Percentiles rank a stretch among this genome's conserved stretches.
These are phyloP conservation scores for Fusarium brevicatenulatum DNA, from an alignment of 2,329 filamentous ascomycete genomes.

Conservation along the genomic window DNA sequence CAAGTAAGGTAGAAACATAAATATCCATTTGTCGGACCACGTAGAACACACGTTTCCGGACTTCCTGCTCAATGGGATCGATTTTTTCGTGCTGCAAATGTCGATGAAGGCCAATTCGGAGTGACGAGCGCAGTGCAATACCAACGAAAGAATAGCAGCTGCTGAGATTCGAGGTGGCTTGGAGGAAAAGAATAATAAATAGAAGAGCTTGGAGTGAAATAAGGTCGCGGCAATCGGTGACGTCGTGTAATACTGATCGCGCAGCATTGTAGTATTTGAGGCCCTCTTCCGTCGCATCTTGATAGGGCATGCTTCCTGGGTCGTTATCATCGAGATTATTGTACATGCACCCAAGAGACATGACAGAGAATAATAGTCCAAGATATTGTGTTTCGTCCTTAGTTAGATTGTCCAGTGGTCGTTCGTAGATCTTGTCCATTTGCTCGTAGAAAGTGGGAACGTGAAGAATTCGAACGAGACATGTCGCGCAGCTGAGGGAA, in stretches of 20 bases:
- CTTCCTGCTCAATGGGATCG: constrained; percentile 71
- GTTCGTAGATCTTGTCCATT: constrained; percentile 81
- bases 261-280: constrained; percentile 79
- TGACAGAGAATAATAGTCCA: constrained; percentile 75
- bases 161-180: constrained; percentile 80
- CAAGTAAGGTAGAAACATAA: constrained; percentile 74
- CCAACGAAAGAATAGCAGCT: constrained; percentile 85
- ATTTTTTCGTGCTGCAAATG: constrained; percentile 72
- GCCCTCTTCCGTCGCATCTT: constrained; percentile 66
- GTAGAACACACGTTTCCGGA: constrained; percentile 73
- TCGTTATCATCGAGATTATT: constrained; percentile 64
- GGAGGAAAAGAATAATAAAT: constrained; percentile 84
- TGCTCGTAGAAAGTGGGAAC: constrained; percentile 81
- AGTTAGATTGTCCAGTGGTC: constrained; percentile 68
- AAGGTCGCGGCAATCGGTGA: constrained; percentile 77
- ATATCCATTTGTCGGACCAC: constrained; percentile 76
- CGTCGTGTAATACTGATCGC: constrained; percentile 71
- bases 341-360: constrained; percentile 80
- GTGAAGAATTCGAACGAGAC: constrained; percentile 77
- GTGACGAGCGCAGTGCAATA: constrained; percentile 78
- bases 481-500: constrained; percentile 66
- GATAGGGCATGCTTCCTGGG: constrained; percentile 60
- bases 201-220: constrained; percentile 78
- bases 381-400: constrained; percentile 75
- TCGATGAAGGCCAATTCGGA: constrained; percentile 82